These are phyloP conservation scores for Cicer cuneatum DNA, from an alignment of 306 rosid species.

Conservation along the genomic window DNA sequence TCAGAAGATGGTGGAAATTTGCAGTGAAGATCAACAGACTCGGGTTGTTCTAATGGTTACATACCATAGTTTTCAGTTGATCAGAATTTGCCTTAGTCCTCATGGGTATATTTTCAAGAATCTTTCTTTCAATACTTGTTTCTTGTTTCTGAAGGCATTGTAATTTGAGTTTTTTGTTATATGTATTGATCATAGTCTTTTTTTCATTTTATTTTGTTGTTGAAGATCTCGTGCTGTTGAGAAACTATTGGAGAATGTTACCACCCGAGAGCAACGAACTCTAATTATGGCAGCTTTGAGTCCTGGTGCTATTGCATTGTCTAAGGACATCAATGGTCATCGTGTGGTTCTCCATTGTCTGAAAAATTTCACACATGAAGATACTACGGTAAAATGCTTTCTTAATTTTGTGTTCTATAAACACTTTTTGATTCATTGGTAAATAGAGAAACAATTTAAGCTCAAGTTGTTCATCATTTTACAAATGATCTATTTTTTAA, in stretches of 20 bases:
- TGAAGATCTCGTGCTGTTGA: constrained; percentile 58
- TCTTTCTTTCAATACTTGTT: constrained; percentile 8
- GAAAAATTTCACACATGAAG: constrained; percentile 49
- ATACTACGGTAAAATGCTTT: constrained; percentile 51
- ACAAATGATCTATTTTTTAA: neutral
- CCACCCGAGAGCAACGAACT: constrained; percentile 46
- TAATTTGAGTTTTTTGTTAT: neutral
- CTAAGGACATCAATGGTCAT: constrained; percentile 58
- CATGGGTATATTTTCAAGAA: constrained; percentile 61
- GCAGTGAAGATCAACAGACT: constrained; percentile 60
- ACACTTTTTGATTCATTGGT: neutral
- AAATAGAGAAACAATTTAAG: neutral
- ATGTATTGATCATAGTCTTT: neutral
- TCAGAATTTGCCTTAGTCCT: constrained; percentile 47
- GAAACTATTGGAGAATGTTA: constrained; percentile 56
- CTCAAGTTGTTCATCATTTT: neutral
- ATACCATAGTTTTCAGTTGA: constrained; percentile 20
- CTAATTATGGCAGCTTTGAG: constrained; percentile 48
- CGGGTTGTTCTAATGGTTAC: constrained; percentile 46
- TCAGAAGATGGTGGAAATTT: constrained; percentile 59
- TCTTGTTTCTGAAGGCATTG: constrained; percentile 9
- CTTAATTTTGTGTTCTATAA: neutral
- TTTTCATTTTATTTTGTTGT: constrained; percentile 15
- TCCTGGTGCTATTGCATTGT: constrained; percentile 50
- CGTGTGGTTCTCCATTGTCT: constrained; percentile 63